Conservation (phyloP, 768 basidiomycete species). For the Lactarius sp. region DNA sequence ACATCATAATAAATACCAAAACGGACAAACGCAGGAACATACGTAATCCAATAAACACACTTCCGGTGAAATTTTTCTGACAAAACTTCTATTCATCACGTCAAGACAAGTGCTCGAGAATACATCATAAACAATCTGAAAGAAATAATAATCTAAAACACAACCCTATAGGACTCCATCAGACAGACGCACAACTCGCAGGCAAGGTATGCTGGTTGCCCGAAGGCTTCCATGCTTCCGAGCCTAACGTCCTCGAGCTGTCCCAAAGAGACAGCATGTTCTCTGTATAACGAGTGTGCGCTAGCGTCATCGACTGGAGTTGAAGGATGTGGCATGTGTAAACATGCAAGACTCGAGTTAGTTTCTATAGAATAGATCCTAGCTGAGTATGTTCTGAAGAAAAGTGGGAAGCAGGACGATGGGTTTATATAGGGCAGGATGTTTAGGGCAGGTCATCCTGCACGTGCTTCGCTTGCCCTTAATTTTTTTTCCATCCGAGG, state of each 20-base stretch:
- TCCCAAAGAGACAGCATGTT: constrained; percentile 31
- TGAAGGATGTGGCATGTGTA: constrained; percentile 41
- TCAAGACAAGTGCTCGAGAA: not conserved
- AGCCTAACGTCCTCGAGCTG: constrained; percentile 39
- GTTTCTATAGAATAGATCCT: constrained; percentile 40
- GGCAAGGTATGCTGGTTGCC: constrained; percentile 29
- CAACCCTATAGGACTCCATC: constrained; percentile 33
- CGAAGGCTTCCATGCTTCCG: constrained; percentile 28
- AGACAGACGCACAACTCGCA: constrained; percentile 40
- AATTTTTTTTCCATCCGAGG: too few relatives aligned
- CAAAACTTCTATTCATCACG: too few relatives aligned
- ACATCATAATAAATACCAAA: too few relatives aligned
- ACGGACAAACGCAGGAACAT: too few relatives aligned
- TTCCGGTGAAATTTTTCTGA: not conserved
- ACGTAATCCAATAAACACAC: too few relatives aligned
- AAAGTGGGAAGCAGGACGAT: constrained; percentile 9
- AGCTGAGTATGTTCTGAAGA: constrained; percentile 42
- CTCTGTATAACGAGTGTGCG: constrained; percentile 39
- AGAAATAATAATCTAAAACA: not conserved
- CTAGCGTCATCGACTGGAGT: constrained; percentile 38
- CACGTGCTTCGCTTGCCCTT: constrained; percentile 1
- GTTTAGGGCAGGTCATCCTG: constrained; percentile 17
- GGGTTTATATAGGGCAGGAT: constrained; percentile 5
- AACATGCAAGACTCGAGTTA: constrained; percentile 45
- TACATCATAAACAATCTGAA: not conserved